Conservation (phyloP, 2,329 filamentous ascomycete species). For the Dothideomycetes sp. region DNA sequence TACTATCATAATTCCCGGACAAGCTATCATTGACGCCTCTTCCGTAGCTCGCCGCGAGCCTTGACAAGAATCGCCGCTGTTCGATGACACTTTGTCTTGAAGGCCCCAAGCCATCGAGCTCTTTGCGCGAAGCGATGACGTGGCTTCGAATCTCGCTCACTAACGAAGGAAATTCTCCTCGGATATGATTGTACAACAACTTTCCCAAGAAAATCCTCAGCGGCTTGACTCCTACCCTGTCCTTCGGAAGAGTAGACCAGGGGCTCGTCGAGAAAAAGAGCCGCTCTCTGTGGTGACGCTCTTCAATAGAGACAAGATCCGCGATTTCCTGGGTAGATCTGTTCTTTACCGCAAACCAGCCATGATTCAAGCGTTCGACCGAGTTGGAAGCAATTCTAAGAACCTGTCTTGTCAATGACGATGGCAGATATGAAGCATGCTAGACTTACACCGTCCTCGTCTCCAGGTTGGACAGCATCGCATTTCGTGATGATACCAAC, state of each 20-base stretch:
- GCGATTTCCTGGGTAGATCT: slow-evolving; percentile 22
- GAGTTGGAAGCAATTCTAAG: slow-evolving; percentile 15
- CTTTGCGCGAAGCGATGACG: no score
- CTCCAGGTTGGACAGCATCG: slow-evolving; percentile 20
- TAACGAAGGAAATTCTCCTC: no score
- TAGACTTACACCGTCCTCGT: slow-evolving; percentile 14
- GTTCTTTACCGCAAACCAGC: slow-evolving; percentile 19
- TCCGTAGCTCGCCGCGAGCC: no score
- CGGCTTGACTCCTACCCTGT: neutral
- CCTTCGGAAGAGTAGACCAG: neutral
- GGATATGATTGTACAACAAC: neutral
- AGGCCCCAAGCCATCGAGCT: no score
- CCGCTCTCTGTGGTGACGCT: slow-evolving; percentile 23
- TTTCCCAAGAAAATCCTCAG: neutral
- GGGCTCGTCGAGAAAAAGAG: neutral
- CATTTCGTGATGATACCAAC: slow-evolving; percentile 28
- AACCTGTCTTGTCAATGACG: no score
- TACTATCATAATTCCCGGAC: no score
- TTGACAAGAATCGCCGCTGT: no score
- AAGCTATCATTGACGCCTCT: no score
- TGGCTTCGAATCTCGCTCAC: no score
- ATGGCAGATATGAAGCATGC: slow-evolving; percentile 17
- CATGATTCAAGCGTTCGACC: slow-evolving; percentile 22
- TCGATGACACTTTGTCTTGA: no score
- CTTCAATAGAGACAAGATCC: slow-evolving; percentile 30